Evolutionary conservation across 163 green algal genomes (phyloP).

Genomic region (Chlorella variabilis): DNA sequence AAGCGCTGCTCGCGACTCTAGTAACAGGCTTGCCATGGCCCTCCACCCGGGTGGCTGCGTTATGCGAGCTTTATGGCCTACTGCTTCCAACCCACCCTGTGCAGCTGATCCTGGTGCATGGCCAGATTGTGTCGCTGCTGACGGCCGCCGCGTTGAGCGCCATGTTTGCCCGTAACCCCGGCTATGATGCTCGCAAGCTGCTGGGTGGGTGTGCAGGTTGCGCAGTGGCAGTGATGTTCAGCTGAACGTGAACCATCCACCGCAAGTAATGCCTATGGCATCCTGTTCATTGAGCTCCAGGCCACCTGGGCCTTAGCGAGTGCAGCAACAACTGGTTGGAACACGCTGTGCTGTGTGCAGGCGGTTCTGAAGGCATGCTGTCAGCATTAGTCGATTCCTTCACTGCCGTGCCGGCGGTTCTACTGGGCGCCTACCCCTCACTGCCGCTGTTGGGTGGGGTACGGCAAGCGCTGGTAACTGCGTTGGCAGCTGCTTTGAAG

Average conservation of each 20-base stretch:
- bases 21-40: too few species aligned
- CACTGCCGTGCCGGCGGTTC: constrained; percentile 21
- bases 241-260: too few species aligned
- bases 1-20: too few species aligned
- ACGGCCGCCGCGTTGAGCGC: constrained; percentile 60
- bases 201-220: constrained; percentile 48
- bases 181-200: constrained; percentile 73
- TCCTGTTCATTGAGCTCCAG: too few species aligned
- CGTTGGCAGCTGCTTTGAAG: constrained; percentile 43
- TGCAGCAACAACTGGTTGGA: too few species aligned
- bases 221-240: background rate
- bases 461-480: constrained; percentile 9
- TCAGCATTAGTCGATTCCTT: constrained; percentile 33
- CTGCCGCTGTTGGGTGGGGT: constrained; percentile 27
- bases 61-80: too few species aligned
- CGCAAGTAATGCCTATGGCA: too few species aligned
- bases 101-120: constrained; percentile 71
- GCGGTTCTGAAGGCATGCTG: constrained; percentile 37
- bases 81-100: too few species aligned
- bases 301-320: too few species aligned
- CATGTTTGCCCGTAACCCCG: constrained; percentile 65
- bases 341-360: constrained; percentile 1
- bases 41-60: too few species aligned
- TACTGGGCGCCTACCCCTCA: constrained; percentile 45
- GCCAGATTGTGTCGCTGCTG: constrained; percentile 67